Base-by-base conservation (phyloP, 352 stramenopile genomes). In the Poterioochromonas sp. region DNA sequence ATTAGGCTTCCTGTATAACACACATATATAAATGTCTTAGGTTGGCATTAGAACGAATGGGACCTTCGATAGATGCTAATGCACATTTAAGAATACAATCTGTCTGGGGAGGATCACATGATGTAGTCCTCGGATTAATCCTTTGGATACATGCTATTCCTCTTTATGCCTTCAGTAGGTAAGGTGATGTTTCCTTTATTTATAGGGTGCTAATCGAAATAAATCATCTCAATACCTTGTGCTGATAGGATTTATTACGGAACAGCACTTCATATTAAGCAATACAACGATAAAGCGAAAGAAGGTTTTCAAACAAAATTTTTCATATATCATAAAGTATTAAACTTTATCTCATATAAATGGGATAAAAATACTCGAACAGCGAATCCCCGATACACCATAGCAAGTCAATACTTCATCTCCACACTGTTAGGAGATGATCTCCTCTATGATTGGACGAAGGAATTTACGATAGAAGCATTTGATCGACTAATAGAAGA, bases 71-170 rank as follows among this genome's bases (percentile, higher is more conserved):
- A 26, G 5, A 44, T 71, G 3, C 12, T 22, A 71, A 71, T 71
- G 62, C 5, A 32, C 12, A 43, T 5, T 26, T 29, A 29, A 71
- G 18, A 26, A 5, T 71, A 47, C 62, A 71, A n/a, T 22, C 8
- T 26, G 3, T 5, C 2, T 71, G 62, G 62, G 62, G 62, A n/a
- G 62, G 62, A 41, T 71, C 62, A 44, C 62, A 71, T 71, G 62
- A 71, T 43, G 5, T n/a, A 12, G 32, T 43, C 41, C 39, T 71
- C 1, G 62, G 62, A 8, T 35, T 71, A 29, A 26, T 47, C 11
- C 26, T 71, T n/a, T 71, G 62, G 62, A 47, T 71, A 29, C 32
- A 71, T 47, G 2, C 8, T 22, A 71, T 71, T 44, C 62, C 34
- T 29, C 8, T 29, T 8, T 62, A 34, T 62, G 8, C 51, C 29